Evolutionary conservation across 1,284 basidiomycete species (phyloP).

Genomic region (Leccinum brunneo-olivaceum): DNA sequence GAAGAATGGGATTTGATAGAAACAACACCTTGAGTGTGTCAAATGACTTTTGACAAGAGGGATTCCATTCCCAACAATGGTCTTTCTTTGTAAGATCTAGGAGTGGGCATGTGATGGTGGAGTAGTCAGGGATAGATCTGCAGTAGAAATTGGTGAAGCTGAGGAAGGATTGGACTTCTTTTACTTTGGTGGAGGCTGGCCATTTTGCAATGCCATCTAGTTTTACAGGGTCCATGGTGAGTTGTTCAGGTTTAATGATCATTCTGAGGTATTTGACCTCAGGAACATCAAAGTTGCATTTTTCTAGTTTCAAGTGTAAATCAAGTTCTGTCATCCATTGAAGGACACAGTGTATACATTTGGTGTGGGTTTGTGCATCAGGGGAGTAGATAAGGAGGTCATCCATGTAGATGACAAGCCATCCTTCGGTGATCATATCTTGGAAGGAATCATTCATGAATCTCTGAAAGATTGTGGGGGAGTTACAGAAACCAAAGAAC

Average conservation of each 20-base stretch:
- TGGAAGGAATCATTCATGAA: conserved; percentile 18
- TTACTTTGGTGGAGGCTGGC: conserved; percentile 24
- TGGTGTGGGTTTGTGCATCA: neutral
- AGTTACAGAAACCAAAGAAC: conserved; percentile 33
- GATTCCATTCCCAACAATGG: no score
- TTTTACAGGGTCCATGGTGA: conserved; percentile 36
- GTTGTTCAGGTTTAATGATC: conserved; percentile 22
- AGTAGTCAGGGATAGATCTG: conserved; percentile 35
- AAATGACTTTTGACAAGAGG: no score
- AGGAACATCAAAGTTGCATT: conserved; percentile 32
- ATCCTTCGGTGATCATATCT: conserved; percentile 9
- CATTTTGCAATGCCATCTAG: conserved; percentile 32
- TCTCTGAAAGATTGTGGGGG: conserved; percentile 21
- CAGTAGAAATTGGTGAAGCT: conserved; percentile 34
- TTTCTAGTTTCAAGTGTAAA: conserved; percentile 17
- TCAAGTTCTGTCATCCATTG: neutral
- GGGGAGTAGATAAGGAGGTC: conserved; percentile 21
- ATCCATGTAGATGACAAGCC: conserved; percentile 18
- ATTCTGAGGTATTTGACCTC: conserved; percentile 36
- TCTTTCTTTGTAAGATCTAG: neutral
- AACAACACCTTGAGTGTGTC: no score
- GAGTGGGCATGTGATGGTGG: conserved; percentile 29
- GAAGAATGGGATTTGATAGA: no score
- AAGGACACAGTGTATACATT: neutral
- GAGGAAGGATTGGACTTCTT: conserved; percentile 1